Percentiles rank a stretch among this genome's conserved stretches.
Conservation (phyloP, 805 yeast species). For the Pichia exigua region DNA sequence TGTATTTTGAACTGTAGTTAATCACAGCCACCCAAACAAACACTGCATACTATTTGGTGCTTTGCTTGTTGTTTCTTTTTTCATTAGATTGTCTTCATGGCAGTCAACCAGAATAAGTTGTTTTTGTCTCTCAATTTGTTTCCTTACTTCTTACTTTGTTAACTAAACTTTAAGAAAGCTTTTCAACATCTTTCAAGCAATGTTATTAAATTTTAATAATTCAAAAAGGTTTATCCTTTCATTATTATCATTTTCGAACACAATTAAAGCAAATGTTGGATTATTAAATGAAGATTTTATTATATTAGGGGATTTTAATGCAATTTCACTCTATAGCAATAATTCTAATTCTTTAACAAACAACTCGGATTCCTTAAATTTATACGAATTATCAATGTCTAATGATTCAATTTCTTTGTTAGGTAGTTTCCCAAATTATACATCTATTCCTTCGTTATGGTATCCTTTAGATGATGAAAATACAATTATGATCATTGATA, state of each 20-base stretch:
- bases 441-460: slow-evolving; percentile 8
- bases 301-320: slow-evolving; percentile 24
- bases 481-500: slow-evolving; percentile 16
- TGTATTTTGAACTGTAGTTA: not conserved
- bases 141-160: not conserved
- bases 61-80: not conserved
- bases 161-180: not conserved
- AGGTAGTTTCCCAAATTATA: not conserved
- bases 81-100: not conserved
- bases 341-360: slow-evolving; percentile 7
- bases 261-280: not conserved
- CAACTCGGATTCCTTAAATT: slow-evolving; percentile 1
- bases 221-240: not conserved
- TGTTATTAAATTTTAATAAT: not conserved
- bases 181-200: not conserved
- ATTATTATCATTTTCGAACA: not conserved
- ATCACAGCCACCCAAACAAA: not conserved
- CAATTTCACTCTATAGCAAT: slow-evolving; percentile 11
- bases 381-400: slow-evolving; percentile 16
- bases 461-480: slow-evolving; percentile 2
- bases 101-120: not conserved
- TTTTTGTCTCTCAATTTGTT: not conserved
- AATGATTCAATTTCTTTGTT: slow-evolving; percentile 11
- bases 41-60: not conserved
- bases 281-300: slow-evolving; percentile 16